These are phyloP conservation scores for Neotropicomus parvogracilis DNA, from an alignment of 1,284 basidiomycete genomes.

Conservation along the genomic window DNA sequence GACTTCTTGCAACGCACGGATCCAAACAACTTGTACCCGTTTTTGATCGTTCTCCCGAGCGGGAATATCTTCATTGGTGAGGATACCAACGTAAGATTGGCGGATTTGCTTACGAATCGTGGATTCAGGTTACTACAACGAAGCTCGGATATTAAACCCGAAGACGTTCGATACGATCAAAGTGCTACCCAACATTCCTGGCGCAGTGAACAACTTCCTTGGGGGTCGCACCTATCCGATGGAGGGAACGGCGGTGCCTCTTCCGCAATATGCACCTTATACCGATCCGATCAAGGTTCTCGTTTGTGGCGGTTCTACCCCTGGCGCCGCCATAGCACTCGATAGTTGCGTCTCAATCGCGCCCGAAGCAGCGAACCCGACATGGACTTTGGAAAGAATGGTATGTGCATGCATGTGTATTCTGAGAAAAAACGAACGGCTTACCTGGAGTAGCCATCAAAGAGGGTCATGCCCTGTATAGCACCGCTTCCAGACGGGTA, in stretches of 20 bases:
- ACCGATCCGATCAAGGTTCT: slow-evolving; percentile 65
- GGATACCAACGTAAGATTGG: slow-evolving; percentile 8
- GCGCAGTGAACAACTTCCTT: slow-evolving; percentile 65
- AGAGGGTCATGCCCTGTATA: slow-evolving; percentile 73
- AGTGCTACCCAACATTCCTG: slow-evolving; percentile 68
- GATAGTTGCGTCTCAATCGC: slow-evolving; percentile 69
- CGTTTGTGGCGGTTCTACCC: slow-evolving; percentile 73
- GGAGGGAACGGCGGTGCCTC: slow-evolving; percentile 63
- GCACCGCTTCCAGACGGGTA: slow-evolving; percentile 56
- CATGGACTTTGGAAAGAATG: slow-evolving; percentile 73
- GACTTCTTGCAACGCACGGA: slow-evolving; percentile 58
- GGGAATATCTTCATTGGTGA: slow-evolving; percentile 62
- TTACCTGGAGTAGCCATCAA: slow-evolving; percentile 51
- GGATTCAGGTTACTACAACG: slow-evolving; percentile 65
- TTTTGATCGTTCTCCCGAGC: slow-evolving; percentile 66
- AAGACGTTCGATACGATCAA: slow-evolving; percentile 57
- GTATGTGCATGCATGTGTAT: slow-evolving; percentile 35
- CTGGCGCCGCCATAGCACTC: slow-evolving; percentile 50
- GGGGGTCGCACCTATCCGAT: slow-evolving; percentile 76
- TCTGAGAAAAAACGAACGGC: neutral
- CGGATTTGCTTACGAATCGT: neutral
- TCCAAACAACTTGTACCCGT: slow-evolving; percentile 74
- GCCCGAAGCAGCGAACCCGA: slow-evolving; percentile 55
- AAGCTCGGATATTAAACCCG: slow-evolving; percentile 71
- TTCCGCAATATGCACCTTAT: slow-evolving; percentile 69